These are phyloP conservation scores for Puccinia sorghi DNA, from an alignment of 1,284 basidiomycete species.

Conservation along the genomic window DNA sequence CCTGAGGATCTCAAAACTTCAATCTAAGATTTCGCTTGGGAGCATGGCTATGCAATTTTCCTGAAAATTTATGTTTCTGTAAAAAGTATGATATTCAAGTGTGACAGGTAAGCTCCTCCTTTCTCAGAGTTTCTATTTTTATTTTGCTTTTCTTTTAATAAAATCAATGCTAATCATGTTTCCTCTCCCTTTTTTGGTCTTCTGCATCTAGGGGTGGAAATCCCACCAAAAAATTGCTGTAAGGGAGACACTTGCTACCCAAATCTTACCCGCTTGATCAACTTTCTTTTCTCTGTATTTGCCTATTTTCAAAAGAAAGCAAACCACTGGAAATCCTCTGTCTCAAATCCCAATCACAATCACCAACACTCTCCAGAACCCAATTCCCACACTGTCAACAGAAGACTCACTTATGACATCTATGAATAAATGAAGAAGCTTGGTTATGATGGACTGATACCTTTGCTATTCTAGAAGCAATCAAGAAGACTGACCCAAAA, in stretches of 20 bases:
- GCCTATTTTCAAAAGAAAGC: neutral
- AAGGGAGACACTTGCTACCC: too few species aligned
- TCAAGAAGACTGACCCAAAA: neutral
- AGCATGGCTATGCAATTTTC: too few species aligned
- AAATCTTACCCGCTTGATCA: neutral
- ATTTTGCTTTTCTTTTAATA: too few species aligned
- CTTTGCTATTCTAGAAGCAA: neutral
- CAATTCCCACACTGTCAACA: neutral
- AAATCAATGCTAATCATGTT: too few species aligned
- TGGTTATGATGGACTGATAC: neutral
- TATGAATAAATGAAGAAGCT: slow-evolving; percentile 2
- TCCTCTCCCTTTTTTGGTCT: too few species aligned
- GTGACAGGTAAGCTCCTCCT: too few species aligned
- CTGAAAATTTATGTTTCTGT: too few species aligned
- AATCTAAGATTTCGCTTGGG: too few species aligned
- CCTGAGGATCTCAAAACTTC: too few species aligned
- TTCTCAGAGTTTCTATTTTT: too few species aligned
- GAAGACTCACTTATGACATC: neutral
- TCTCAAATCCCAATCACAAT: neutral
- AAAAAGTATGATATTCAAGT: too few species aligned
- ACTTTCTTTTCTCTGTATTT: neutral
- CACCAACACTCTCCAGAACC: neutral
- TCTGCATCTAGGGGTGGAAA: neutral
- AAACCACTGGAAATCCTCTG: neutral
- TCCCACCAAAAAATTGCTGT: too few species aligned